These are phyloP conservation scores for Penicillium malachiteum DNA, from an alignment of 495 filamentous ascomycete species.

Conservation along the genomic window DNA sequence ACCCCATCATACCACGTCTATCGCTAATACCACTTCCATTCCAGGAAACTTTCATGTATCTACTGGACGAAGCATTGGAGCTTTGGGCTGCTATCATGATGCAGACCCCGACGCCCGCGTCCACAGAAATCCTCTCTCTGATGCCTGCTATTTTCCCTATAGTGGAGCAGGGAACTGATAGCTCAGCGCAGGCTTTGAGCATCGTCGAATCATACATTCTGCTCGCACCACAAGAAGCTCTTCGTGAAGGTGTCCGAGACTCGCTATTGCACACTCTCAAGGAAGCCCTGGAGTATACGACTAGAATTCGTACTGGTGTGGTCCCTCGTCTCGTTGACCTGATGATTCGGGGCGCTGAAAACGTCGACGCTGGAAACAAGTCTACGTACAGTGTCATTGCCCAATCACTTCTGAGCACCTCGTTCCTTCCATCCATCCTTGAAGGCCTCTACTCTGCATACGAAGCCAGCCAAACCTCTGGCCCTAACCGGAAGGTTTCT, in stretches of 20 bases:
- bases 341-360: constrained; percentile 66
- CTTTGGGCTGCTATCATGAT: constrained; percentile 77
- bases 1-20: neutral
- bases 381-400: constrained; percentile 62
- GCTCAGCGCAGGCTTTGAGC: constrained; percentile 64
- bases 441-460: constrained; percentile 69
- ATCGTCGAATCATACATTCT: constrained; percentile 79
- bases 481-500: constrained; percentile 64
- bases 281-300: constrained; percentile 51
- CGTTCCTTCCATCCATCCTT: constrained; percentile 64
- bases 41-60: constrained; percentile 71
- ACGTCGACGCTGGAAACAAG: constrained; percentile 67
- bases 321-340: constrained; percentile 68
- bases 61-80: constrained; percentile 88
- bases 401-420: constrained; percentile 65
- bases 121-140: constrained; percentile 64
- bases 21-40: neutral
- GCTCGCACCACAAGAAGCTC: constrained; percentile 72
- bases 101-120: constrained; percentile 65
- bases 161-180: constrained; percentile 68
- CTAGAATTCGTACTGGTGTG: constrained; percentile 62
- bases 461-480: constrained; percentile 71
- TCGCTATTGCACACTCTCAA: constrained; percentile 58
- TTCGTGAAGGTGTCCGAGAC: constrained; percentile 61
- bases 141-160: constrained; percentile 67